Evolutionary conservation across 352 stramenopile species (phyloP), one percentile per base, ranked within the genome.

Genomic region (Aphanomyces stellatus): DNA sequence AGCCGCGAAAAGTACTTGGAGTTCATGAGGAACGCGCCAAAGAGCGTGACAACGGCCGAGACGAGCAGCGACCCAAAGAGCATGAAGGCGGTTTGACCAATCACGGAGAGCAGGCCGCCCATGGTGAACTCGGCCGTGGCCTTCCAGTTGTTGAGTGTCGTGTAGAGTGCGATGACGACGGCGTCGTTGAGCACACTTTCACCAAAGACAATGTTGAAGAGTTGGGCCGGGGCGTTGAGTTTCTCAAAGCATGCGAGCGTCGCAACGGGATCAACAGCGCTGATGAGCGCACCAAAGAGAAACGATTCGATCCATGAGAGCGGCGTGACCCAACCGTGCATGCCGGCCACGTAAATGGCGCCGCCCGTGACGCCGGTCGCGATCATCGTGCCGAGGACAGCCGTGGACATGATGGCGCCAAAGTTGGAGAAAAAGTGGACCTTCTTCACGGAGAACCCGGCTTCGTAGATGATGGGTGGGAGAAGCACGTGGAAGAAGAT

Each of bases 201-300:
- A 60, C 94, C 94, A 72, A 98, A 98, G 5, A 98, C 90, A 31
- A 98, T 81, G 69, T 98, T 98, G 73, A 98, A 98, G 24, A 98
- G 76, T 34, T 95, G 74, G 37, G 91, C 88, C 24, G 84, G 83
- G 24, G 76, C 85, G 64, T 92, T 80, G 35, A 95, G 79, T 57
- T 93, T 94, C 74, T 96, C 90, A 71, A 98, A 98, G 62, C 93
- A 93, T 31, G 88, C 88, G 5, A 98, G 74, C 43, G 90, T 97
- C 15, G 88, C 90, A 41, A 98, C 92, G 24, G 94, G 92, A 76
- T 98, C 94, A 42, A 97, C 96, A 0, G 93, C 88, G 70, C 85
- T 96, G 65, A 98, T 96, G 7, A 98, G 75, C 53, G 90, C 85
- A 37, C 91, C 91, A 71, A 98, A 98, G 5, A 96, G 76, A 40